Evolutionary conservation across 331 rosid genomes (phyloP), one percentile per base, ranked within the genome.

Genomic region (Telfairia occidentalis): DNA sequence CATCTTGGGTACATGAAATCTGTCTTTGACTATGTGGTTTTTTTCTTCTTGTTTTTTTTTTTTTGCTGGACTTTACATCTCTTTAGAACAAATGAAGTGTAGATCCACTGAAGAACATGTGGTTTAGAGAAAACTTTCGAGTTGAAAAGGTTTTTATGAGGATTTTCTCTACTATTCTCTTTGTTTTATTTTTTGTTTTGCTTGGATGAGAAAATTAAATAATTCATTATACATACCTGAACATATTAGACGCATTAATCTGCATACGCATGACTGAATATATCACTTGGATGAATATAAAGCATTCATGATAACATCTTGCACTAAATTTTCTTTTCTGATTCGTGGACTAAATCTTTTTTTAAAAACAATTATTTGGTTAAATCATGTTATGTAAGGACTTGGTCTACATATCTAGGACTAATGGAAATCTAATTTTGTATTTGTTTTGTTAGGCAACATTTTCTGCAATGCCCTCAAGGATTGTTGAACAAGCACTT

Each of bases 381-480:
- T 15, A 30, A 11, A 30, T 75, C 52, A 37, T 42, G 38, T 49
- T 45, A 24, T 55, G 7, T 66, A 38, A 64, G 40, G 78, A 9
- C 52, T 19, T 59, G 2, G 5, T 42, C 32, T 80, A n/a, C 46
- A 2, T 37, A 60, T 37, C 28, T 71, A 18, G 15, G 43, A 26
- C 37, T 71, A 29, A 59, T 77, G 23, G 49, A 67, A 66, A 65
- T 65, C 79, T 77, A 40, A 54, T 28, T 81, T 72, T 53, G 78
- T 80, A 61, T 64, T 84, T 76, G 85, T 58, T 64, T 84, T 76
- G 85, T 58, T 61, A 91, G 99, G 96, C 76, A 78, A 79, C 97
- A 95, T 85, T 86, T 90, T 85, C 82, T 95, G 84, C 92, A 92
- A 84, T 92, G 96, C 67, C 92, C 96, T 1, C 93, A 88, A 87